Percentiles rank a stretch among this genome's conserved stretches.
Evolutionary conservation across 345 rosid species (phyloP).

Genomic region (Eucalyptus pumila): DNA sequence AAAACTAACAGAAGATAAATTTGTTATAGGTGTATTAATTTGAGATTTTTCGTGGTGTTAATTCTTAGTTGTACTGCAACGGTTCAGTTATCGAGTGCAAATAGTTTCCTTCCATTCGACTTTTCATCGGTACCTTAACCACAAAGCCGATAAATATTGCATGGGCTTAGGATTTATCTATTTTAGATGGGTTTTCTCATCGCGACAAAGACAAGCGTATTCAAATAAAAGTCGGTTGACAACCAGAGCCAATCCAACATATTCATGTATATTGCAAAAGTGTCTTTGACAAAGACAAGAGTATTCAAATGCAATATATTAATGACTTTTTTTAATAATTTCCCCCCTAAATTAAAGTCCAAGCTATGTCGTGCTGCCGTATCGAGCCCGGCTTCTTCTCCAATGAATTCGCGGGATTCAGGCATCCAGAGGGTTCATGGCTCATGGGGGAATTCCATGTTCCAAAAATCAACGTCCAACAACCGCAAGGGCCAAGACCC

Average conservation of each 20-base stretch:
- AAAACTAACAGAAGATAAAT: accelerated
- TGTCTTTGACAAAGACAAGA: neutral
- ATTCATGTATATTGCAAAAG: neutral
- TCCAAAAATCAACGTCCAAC: no score
- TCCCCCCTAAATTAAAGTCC: neutral
- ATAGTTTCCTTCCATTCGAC: neutral
- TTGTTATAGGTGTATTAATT: accelerated
- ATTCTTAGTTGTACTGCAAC: neutral
- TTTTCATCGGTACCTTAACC: neutral
- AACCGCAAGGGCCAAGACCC: neutral
- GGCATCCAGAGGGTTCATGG: no score
- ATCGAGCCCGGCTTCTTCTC: neutral
- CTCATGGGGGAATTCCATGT: no score
- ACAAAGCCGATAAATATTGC: neutral
- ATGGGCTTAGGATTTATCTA: neutral
- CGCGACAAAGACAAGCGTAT: neutral
- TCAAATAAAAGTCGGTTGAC: neutral
- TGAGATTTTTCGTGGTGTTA: accelerated
- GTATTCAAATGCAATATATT: no score
- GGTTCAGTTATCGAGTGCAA: neutral
- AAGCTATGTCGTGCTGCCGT: neutral
- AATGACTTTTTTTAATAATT: no score
- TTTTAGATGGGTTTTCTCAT: neutral
- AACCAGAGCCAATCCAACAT: neutral
- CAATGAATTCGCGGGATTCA: neutral